A percentile compares a stretch with the other conserved stretches of the same genome.
Evolutionary conservation across 148 eudicot genomes (phyloP).

Genomic region (Fagopyrum homotropicum): DNA sequence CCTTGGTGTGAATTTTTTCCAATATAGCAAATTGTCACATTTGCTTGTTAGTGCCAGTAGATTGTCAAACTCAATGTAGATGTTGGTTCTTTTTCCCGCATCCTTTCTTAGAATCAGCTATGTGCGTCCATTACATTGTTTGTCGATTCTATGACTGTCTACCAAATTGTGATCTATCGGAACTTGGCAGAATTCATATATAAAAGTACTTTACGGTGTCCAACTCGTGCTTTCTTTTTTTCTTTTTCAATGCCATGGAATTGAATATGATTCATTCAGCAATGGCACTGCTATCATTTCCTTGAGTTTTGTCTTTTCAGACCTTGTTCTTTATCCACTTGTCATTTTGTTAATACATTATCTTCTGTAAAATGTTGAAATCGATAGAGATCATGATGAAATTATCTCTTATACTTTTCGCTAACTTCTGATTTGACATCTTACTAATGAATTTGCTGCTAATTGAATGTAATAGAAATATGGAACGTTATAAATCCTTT

Average conservation of each 20-base stretch:
- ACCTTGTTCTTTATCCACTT: too few relatives aligned
- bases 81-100: background rate
- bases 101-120: background rate
- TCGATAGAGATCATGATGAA: background rate
- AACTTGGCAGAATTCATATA: background rate
- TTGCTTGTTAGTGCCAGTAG: background rate
- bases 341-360: background rate
- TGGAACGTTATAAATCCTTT: background rate
- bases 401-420: background rate
- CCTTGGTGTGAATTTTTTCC: background rate
- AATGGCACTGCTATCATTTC: too few relatives aligned
- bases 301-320: too few relatives aligned
- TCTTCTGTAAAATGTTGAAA: constrained; percentile 1
- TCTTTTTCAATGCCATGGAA: too few relatives aligned
- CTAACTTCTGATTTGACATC: constrained; percentile 1
- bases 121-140: background rate
- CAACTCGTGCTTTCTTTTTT: background rate
- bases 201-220: background rate
- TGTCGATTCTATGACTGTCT: background rate
- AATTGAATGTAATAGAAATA: background rate
- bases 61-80: background rate
- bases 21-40: background rate
- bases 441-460: background rate
- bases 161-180: background rate
- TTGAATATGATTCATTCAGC: too few relatives aligned